A percentile compares a stretch with the other conserved stretches of the same genome.
These are phyloP conservation scores for Trichosporon faecale DNA, from an alignment of 1,284 basidiomycete genomes.

Conservation along the genomic window DNA sequence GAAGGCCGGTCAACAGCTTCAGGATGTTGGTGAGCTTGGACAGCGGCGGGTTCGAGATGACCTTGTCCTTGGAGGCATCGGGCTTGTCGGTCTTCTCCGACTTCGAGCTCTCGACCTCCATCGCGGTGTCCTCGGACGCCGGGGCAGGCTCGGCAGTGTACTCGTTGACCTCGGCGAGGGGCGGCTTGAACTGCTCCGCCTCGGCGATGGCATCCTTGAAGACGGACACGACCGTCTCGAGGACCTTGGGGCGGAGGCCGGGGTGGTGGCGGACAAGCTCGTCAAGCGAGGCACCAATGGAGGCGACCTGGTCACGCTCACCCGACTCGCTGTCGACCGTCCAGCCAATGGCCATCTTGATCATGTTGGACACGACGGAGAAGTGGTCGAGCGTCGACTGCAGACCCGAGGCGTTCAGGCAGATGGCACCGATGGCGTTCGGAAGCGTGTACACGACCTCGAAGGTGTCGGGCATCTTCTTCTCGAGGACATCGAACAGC, in stretches of 20 bases:
- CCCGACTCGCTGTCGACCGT: slow-evolving; percentile 71
- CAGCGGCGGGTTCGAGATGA: slow-evolving; percentile 25
- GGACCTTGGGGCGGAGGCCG: slow-evolving; percentile 71
- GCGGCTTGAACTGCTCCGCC: slow-evolving; percentile 32
- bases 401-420: slow-evolving; percentile 86
- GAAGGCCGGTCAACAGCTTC: slow-evolving; percentile 22
- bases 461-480: slow-evolving; percentile 77
- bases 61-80: slow-evolving; percentile 19
- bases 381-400: slow-evolving; percentile 73
- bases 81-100: slow-evolving; percentile 11
- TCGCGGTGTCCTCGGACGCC: slow-evolving; percentile 6
- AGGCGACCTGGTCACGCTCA: slow-evolving; percentile 87
- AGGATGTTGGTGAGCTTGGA: slow-evolving; percentile 31
- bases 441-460: slow-evolving; percentile 91
- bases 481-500: slow-evolving; percentile 81
- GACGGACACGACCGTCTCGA: slow-evolving; percentile 68
- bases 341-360: slow-evolving; percentile 81
- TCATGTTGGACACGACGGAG: slow-evolving; percentile 75
- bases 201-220: slow-evolving; percentile 62
- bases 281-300: slow-evolving; percentile 85
- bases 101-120: slow-evolving; percentile 19
- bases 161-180: slow-evolving; percentile 24
- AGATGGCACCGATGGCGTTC: slow-evolving; percentile 94
- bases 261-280: slow-evolving; percentile 97
- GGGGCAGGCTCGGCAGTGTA: slow-evolving; percentile 23